Base-by-base conservation (phyloP, 2,329 filamentous ascomycete genomes). In the Sarocladium brachiariae region DNA sequence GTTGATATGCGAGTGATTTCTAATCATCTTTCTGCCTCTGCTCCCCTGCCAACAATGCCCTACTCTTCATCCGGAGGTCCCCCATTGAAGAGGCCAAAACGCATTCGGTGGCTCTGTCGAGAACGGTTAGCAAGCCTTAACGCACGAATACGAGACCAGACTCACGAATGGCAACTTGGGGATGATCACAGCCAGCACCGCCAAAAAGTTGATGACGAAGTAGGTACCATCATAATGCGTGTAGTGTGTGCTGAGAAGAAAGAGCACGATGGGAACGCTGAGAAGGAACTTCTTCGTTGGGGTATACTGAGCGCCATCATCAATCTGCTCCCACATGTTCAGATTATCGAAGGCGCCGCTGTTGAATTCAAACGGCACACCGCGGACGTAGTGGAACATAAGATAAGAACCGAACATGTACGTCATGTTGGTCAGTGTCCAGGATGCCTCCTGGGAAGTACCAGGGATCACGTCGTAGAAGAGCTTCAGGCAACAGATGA, bases 311-410 rank as follows among this genome's bases (percentile, higher is more conserved):
- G 93, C 93, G 43, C 93, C 93, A 63, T 97, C 95, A 75, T 99
- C 93, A 68, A 99, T 99, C 73, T 99, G 93, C 75, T 99, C 93
- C 93, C 93, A 99, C 93, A 99, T 97, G 74, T 97, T 99, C 64
- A 99, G 79, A 70, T 99, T 97, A 77, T 99, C 93, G 70, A 97
- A 99, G 60, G 93, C 93, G 53, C 93, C 93, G 51, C 89, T 86
- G 66, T 99, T 99, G 79, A 99, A 99, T 70, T 99, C 93, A 65
- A 99, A 99, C 5, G 93, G 93, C 43, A 97, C 89, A 60, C 93
- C 93, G 65, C 92, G 89, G 59, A 99, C 93, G 77, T 89, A 96
- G 72, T 99, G 93, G 72, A 99, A 99, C 93, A 99, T 99, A 70
- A 99, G 82, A 70, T 97, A 99, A 37, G 92, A 96, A 63, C 90